These are phyloP conservation scores for Vigna nakashimae DNA, from an alignment of 306 rosid species.

Conservation along the genomic window DNA sequence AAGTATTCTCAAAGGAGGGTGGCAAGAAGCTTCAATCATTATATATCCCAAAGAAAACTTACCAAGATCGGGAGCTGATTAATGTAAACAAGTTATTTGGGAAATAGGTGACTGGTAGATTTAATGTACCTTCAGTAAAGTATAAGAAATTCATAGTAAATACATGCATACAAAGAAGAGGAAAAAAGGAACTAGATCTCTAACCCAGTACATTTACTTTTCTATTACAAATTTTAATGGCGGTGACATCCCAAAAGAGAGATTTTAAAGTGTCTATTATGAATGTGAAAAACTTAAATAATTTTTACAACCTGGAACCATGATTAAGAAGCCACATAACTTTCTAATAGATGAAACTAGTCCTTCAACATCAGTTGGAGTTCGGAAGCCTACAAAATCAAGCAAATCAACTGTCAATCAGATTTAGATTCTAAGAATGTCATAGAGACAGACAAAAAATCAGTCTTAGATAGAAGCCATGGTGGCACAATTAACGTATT, in stretches of 20 bases:
- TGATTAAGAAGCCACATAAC: conserved; percentile 80
- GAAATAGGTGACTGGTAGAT: conserved; percentile 57
- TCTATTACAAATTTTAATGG: conserved; percentile 7
- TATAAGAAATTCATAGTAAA: conserved; percentile 45
- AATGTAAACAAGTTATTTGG: conserved; percentile 60
- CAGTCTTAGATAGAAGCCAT: conserved; percentile 32
- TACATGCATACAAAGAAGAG: conserved; percentile 16
- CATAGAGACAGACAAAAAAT: background rate
- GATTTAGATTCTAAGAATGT: conserved; percentile 33
- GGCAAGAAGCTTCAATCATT: conserved; percentile 33
- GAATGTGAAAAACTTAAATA: conserved; percentile 37
- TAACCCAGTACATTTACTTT: conserved; percentile 15
- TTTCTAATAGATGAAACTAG: conserved; percentile 76
- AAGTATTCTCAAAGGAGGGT: background rate
- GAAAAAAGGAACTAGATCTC: conserved; percentile 30
- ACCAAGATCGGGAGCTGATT: conserved; percentile 73
- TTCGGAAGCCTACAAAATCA: conserved; percentile 63
- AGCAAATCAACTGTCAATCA: conserved; percentile 45
- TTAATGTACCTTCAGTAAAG: conserved; percentile 71
- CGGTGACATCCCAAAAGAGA: conserved; percentile 16
- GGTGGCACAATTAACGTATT: conserved; percentile 22
- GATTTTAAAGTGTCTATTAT: conserved; percentile 32
- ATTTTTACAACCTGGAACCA: conserved; percentile 78
- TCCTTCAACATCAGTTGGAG: conserved; percentile 66
- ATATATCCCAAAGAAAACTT: conserved; percentile 46